Conservation (phyloP, 176 grass and related monocot genomes). For the Musa beccarii region DNA sequence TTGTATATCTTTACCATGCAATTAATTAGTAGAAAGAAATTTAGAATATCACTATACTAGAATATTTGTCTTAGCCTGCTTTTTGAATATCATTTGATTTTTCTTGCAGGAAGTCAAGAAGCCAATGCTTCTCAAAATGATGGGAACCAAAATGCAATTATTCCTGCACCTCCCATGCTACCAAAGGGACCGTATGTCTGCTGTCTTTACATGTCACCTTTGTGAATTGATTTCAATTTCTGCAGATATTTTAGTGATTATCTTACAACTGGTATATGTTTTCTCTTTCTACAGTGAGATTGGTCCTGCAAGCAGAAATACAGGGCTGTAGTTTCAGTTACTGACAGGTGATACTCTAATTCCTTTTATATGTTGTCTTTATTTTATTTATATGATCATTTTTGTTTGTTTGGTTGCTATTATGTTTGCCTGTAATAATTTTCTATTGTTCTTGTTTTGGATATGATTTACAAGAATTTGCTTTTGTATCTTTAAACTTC, state of each 20-base stretch:
- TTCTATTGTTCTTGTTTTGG: no score
- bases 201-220: slow-evolving; percentile 20
- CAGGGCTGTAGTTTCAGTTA: slow-evolving; percentile 43
- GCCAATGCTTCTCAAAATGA: slow-evolving; percentile 42
- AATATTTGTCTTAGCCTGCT: no score
- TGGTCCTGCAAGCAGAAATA: slow-evolving; percentile 50
- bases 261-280: neutral
- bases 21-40: no score
- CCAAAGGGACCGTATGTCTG: slow-evolving; percentile 78
- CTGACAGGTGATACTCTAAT: slow-evolving; percentile 19
- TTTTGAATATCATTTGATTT: neutral
- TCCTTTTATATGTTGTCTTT: slow-evolving; percentile 22
- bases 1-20: no score
- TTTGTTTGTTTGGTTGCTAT: neutral
- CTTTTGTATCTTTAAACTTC: no score
- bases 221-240: slow-evolving; percentile 14
- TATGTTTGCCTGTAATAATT: neutral
- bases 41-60: no score
- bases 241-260: slow-evolving; percentile 1
- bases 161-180: slow-evolving; percentile 53
- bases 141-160: slow-evolving; percentile 42
- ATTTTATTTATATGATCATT: neutral
- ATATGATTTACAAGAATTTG: no score
- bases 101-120: slow-evolving; percentile 40
- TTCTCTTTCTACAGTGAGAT: slow-evolving; percentile 39